Base-by-base conservation (phyloP, 805 yeast species). In the Nematodospora valgi region DNA sequence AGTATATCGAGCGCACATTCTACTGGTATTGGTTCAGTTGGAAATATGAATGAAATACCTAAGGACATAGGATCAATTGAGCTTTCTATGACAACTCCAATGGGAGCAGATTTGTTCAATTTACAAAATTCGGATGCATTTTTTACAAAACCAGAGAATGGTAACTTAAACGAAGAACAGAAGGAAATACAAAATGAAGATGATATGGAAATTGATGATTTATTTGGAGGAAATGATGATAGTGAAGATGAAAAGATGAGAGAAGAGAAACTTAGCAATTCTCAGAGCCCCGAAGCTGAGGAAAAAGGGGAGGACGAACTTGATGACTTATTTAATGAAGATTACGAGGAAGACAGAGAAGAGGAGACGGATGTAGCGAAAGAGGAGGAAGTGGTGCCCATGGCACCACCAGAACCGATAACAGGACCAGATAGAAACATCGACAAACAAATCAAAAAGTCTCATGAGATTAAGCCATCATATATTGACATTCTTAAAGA, bases 401-500 rank as follows among this genome's bases (percentile, higher is more conserved):
- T n/a, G n/a, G n/a, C n/a, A n/a, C n/a, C n/a, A n/a, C n/a, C n/a
- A n/a, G n/a, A n/a, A n/a, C n/a, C n/a, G n/a, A n/a, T n/a, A n/a
- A n/a, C n/a, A n/a, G n/a, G n/a, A n/a, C n/a, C n/a, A n/a, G n/a
- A n/a, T n/a, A n/a, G n/a, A n/a, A n/a, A n/a, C n/a, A n/a, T n/a
- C n/a, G n/a, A n/a, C n/a, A n/a, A n/a, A n/a, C n/a, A 7, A 8
- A 27, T 11, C 30, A n/a, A 31, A 23, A 12, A 16, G 20, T 28
- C 35, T 7, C n/a, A 24, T 4, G 35, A 32, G 4, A 6, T 17
- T 5, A 32, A 35, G 12, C 34, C 56, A 1, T 25, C 35, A 13
- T 40, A 37, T 31, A 47, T 74, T 41, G 80, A 78, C 48, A 74
- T 77, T 27, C 82, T 83, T 0, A 62, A 72, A 34, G 76, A 75